phyloP scores from a whole-genome alignment of 306 rosid species.

The Prinsepia uniflora region DNA sequence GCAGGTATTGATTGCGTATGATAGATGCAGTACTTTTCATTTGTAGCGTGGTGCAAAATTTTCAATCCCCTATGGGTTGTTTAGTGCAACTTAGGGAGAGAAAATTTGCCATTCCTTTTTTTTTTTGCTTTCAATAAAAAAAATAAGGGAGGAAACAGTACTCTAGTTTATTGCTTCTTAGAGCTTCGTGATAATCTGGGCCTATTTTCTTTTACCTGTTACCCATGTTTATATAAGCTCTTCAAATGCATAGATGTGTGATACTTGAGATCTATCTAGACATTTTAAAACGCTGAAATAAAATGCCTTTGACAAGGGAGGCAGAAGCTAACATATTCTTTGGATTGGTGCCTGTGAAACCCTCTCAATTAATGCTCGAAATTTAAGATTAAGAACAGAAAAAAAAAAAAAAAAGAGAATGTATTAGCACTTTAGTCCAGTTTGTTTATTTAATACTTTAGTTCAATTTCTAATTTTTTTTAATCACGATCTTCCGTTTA shows the following conservation, averaged over 20 bases:
- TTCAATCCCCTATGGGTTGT: not conserved
- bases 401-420: not conserved
- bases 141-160: not conserved
- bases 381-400: not conserved
- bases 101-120: not conserved
- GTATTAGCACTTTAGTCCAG: not conserved
- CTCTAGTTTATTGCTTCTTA: not conserved
- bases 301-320: not conserved
- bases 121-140: not conserved
- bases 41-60: not conserved
- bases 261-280: not conserved
- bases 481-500: not conserved
- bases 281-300: not conserved
- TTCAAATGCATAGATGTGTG: not conserved
- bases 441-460: not conserved
- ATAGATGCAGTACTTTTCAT: not conserved
- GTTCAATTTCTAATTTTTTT: not conserved
- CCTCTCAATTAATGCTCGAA: not conserved
- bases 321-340: not conserved
- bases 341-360: not conserved
- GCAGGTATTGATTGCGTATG: conserved; percentile 45
- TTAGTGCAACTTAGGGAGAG: not conserved
- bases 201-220: not conserved
- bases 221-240: not conserved
- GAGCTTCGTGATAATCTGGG: not conserved